Base-by-base conservation (phyloP, 2,329 filamentous ascomycete genomes). In the Calonectria crousiana region DNA sequence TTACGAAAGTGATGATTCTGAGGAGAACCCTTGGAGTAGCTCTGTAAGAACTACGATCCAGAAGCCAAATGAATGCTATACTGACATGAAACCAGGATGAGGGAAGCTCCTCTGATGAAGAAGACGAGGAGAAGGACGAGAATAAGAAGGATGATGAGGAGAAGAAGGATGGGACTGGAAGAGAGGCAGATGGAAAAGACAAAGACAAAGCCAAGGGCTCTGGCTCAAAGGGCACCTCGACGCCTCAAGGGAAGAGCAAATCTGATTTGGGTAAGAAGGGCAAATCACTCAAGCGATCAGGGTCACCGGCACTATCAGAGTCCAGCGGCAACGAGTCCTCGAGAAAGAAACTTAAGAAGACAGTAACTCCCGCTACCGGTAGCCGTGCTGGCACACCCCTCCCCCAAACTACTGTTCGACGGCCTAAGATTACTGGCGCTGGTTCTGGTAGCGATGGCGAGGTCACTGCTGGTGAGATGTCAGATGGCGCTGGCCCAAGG, bases 261-360 rank as follows among this genome's bases (percentile, higher is more conserved):
- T 80, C 84, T 14, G 83, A 84, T 30, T 78, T 83, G 18, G 66
- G 73, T 0, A 91, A 90, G 83, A 91, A 91, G 82, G 84, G 85
- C 79, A 92, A 92, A 81, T 89, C 88, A 38, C 90, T 96, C 67
- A 98, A 98, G 86, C 93, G 96, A 36, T 90, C 95, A 38, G 95
- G 95, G 23, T 98, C 95, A 20, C 95, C 96, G 4, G 94, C 96
- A 77, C 89, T 94, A 38, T 98, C 95, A 2, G 96, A 98, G 83
- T 95, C 95, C 13, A 98, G 95, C 83, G 96, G 95, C 68, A 97
- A 96, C 79, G 96, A 98, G 83, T 96, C 95, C 0, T 92, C 93
- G 30, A 93, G 97, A 86, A 95, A 95, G 87, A 91, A 90, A 83
- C 91, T 94, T 82, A 94, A 93, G 86, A 94, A 93, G 82, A 90